Evolutionary conservation across 2,329 filamentous ascomycete genomes (phyloP).

Genomic region (Cryphonectria japonica): DNA sequence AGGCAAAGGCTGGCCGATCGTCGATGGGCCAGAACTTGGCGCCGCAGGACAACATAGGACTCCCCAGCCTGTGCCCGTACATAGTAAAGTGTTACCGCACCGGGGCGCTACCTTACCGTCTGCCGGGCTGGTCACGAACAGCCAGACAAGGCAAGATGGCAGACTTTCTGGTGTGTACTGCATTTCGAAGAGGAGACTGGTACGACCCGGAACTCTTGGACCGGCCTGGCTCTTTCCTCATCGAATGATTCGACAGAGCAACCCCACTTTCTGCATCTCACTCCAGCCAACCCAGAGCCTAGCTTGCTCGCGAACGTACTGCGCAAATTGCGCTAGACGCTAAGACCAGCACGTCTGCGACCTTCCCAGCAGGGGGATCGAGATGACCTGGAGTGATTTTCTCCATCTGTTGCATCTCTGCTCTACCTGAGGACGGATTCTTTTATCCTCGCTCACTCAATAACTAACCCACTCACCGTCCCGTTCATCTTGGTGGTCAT

Average conservation of each 20-base stretch:
- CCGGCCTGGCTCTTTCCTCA: slow-evolving; percentile 8
- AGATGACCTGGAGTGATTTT: slow-evolving; percentile 11
- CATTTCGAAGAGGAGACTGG: background rate
- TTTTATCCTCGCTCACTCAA: too few relatives aligned
- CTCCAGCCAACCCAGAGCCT: slow-evolving; percentile 22
- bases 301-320: slow-evolving; percentile 5
- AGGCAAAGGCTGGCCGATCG: background rate
- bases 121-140: slow-evolving; percentile 2
- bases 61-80: background rate
- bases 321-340: slow-evolving; percentile 25
- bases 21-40: background rate
- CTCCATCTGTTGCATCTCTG: background rate
- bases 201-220: slow-evolving; percentile 5
- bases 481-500: background rate
- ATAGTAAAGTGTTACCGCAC: background rate
- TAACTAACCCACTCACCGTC: too few relatives aligned
- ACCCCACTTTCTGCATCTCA: slow-evolving; percentile 9
- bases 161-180: background rate
- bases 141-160: background rate
- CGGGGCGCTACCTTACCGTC: background rate
- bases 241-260: slow-evolving; percentile 21
- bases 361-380: slow-evolving; percentile 21
- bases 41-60: background rate
- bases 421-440: background rate
- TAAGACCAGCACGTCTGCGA: slow-evolving; percentile 21